Percentiles rank a stretch among this genome's conserved stretches.
Evolutionary conservation across 2,329 filamentous ascomycete genomes (phyloP).

Genomic region (Colletotrichum ledebouriae): DNA sequence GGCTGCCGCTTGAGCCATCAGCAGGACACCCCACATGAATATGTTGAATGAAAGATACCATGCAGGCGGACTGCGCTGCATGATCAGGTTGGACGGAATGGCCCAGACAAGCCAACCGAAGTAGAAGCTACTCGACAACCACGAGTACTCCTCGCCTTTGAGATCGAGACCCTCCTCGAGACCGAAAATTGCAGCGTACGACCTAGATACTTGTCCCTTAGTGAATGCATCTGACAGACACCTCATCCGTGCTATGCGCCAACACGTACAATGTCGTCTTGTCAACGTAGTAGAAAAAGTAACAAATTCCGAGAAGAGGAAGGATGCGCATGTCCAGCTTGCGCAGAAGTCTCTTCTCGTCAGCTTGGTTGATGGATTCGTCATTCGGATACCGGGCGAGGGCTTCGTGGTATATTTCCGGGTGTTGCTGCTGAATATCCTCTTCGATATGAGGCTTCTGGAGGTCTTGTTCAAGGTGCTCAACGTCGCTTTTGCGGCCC

Average conservation of each 20-base stretch:
- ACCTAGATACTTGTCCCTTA: constrained; percentile 44
- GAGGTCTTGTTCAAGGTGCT: constrained; percentile 44
- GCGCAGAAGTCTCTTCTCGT: constrained; percentile 51
- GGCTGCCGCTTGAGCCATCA: constrained; percentile 66
- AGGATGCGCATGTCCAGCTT: constrained; percentile 56
- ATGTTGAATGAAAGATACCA: constrained; percentile 61
- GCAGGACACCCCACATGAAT: constrained; percentile 66
- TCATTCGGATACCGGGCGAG: constrained; percentile 54
- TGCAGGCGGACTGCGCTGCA: constrained; percentile 51
- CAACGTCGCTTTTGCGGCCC: constrained; percentile 35
- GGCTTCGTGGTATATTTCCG: constrained; percentile 53
- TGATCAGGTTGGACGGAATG: constrained; percentile 49
- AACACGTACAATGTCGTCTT: constrained; percentile 42
- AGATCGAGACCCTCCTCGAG: constrained; percentile 70
- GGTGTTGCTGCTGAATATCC: constrained; percentile 44
- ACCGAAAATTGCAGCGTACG: constrained; percentile 75
- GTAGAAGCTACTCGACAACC: constrained; percentile 54
- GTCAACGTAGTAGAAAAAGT: constrained; percentile 57
- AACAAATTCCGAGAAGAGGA: constrained; percentile 55
- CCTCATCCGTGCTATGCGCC: neutral
- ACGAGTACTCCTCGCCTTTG: constrained; percentile 68
- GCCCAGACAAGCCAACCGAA: constrained; percentile 56
- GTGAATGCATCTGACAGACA: neutral
- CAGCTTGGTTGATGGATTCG: constrained; percentile 52
- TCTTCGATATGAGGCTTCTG: constrained; percentile 31